Base-by-base conservation (phyloP, 768 basidiomycete species). In the Austroboletus eburneus region DNA sequence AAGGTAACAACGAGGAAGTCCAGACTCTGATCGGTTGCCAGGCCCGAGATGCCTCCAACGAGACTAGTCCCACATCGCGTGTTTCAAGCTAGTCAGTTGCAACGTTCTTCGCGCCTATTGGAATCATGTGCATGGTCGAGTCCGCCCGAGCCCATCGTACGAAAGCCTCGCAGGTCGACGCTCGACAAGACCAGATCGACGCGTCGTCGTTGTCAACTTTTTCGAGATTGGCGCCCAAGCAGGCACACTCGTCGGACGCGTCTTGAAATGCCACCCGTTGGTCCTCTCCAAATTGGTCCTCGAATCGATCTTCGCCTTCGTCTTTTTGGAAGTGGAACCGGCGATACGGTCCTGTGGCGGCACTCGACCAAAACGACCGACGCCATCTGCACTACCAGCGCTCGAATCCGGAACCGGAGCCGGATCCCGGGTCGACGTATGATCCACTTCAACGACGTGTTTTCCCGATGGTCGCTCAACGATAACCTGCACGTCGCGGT, bases 271-370 rank as follows among this genome's bases (percentile, higher is more conserved):
- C 30, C 14, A 32, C 14, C 7, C 18, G 47, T 8, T 18, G 45
- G 9, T 27, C 9, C 10, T 32, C 4, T 20, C 39, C 4, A 20
- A 25, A 9, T 14, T 18, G 6, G 25, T 14, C 18, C 21, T 33
- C 39, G 16, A 14, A 22, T 37, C 23, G 16, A 22, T 46, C 32
- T n/a, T 24, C 33, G 10, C 23, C 30, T 24, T 10, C 32, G 16
- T 24, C 29, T 6, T 25, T 27, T 22, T 16, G 3, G 16, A 14
- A 9, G 25, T 25, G 7, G 41, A 39, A 34, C 45, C 58, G 48
- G 50, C 51, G 49, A 52, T 50, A 46, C 46, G 45, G 51, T 48
- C 36, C 36, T 23, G 46, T 45, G 57, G 48, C 41, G 45, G n/a
- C n/a, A n/a, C n/a, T 25, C 46, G 20, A 46, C 24, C 17, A 5